Evolutionary conservation across 768 basidiomycete species (phyloP).

Genomic region (Mycena venus): DNA sequence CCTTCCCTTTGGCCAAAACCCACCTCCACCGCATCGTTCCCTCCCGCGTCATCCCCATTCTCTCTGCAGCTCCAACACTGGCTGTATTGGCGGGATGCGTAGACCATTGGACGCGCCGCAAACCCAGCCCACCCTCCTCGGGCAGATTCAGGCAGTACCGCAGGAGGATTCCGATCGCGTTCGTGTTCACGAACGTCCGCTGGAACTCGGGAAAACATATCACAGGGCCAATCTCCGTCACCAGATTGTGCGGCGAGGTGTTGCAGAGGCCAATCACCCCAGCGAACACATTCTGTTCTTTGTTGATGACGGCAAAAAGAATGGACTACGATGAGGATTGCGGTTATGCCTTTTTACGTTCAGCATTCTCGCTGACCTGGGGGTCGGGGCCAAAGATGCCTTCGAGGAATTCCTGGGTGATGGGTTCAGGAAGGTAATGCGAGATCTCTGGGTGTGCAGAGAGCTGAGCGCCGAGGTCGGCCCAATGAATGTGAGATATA

Average conservation of each 20-base stretch:
- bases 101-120: conserved; percentile 64
- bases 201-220: conserved; percentile 57
- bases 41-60: conserved; percentile 62
- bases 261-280: conserved; percentile 56
- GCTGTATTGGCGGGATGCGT: conserved; percentile 53
- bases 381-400: conserved; percentile 42
- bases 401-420: conserved; percentile 48
- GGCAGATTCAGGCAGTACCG: conserved; percentile 45
- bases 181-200: conserved; percentile 55
- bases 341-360: conserved; percentile 27
- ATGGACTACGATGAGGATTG: conserved; percentile 32
- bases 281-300: conserved; percentile 45
- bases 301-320: conserved; percentile 53
- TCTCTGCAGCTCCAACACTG: conserved; percentile 55
- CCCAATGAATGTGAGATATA: too few relatives aligned
- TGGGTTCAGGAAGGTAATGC: too few relatives aligned
- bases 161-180: conserved; percentile 50
- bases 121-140: conserved; percentile 51
- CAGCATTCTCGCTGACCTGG: conserved; percentile 39
- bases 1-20: conserved; percentile 47
- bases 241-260: conserved; percentile 41
- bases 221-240: conserved; percentile 54
- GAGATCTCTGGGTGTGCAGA: too few relatives aligned
- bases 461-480: too few relatives aligned
- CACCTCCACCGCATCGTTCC: conserved; percentile 54